Base-by-base conservation (phyloP, 805 yeast species). In the Nakazawaea holstii region DNA sequence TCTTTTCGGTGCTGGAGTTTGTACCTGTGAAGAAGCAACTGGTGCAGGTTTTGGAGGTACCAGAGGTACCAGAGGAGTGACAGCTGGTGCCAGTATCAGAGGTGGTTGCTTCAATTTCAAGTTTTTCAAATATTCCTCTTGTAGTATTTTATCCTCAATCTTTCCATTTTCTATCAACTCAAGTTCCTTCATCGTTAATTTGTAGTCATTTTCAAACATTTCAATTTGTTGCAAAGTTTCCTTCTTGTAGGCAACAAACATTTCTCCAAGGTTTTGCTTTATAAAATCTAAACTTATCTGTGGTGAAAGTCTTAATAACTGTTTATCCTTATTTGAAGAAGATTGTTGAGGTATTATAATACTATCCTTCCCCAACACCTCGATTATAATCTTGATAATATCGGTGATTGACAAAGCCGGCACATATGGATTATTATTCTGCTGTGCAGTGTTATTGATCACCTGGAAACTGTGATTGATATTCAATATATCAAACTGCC, bases 121-220 rank as follows among this genome's bases (percentile, higher is more conserved):
- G 26, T 30, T 45, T 31, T 52, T 49, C n/a, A 52, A 42, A 44
- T 59, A 58, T 49, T 64, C 69, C 37, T 56, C 51, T 15, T 54
- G 47, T 14, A 67, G 49, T 13, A 59, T 53, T 35, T 64, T 60
- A 29, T 66, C 67, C 38, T 70, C 72, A 53, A 71, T 58, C 44
- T 64, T 64, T 1, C 77, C 76, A 33, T 59, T 58, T 43, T 69
- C 74, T 13, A 73, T 70, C 52, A 61, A 56, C 26, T 66, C 68
- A 7, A 73, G 70, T 48, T 73, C 76, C 10, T 54, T 53, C 39
- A 63, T 60, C 39, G 64, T 65, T 15, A 46, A 55, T 36, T 61
- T 62, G 55, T 67, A 72, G 13, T 57, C 61, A 31, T 53, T 51
- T 50, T 73, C 78, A 11, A 72, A 64, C 48, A 60, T 60, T 26